phyloP scores from a whole-genome alignment of 176 grass and related monocot species.

The Oryza punctata region DNA sequence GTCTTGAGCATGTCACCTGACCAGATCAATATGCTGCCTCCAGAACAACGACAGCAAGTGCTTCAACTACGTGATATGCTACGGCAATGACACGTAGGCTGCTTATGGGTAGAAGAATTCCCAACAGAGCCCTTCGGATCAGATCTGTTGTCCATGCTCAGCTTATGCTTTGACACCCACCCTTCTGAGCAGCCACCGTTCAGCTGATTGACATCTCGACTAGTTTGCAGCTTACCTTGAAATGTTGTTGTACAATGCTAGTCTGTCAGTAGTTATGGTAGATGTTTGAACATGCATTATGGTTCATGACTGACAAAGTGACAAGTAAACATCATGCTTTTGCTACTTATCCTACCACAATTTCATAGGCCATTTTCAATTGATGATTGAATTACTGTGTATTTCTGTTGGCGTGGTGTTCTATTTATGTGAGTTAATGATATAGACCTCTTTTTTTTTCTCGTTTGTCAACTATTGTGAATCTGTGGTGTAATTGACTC shows the following conservation, averaged over 20 bases:
- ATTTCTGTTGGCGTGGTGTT: neutral
- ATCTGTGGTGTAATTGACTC: neutral
- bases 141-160: neutral
- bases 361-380: neutral
- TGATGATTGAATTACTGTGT: conserved; percentile 1
- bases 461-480: neutral
- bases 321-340: conserved; percentile 11
- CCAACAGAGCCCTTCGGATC: neutral
- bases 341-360: neutral
- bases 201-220: conserved; percentile 10
- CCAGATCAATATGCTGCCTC: conserved; percentile 86
- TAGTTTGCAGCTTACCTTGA: neutral
- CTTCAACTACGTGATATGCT: conserved; percentile 95
- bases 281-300: neutral
- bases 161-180: neutral
- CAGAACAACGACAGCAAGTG: conserved; percentile 93
- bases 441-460: neutral
- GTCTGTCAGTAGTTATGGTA: neutral
- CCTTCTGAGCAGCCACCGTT: neutral
- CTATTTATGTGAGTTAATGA: neutral
- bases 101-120: conserved; percentile 5
- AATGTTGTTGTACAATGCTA: conserved; percentile 27
- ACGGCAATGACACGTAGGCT: conserved; percentile 26
- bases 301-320: neutral
- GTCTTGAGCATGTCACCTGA: conserved; percentile 82